Percentiles rank a stretch among this genome's conserved stretches.
Evolutionary conservation across 331 rosid genomes (phyloP).

Genomic region (Quercus tomentella): DNA sequence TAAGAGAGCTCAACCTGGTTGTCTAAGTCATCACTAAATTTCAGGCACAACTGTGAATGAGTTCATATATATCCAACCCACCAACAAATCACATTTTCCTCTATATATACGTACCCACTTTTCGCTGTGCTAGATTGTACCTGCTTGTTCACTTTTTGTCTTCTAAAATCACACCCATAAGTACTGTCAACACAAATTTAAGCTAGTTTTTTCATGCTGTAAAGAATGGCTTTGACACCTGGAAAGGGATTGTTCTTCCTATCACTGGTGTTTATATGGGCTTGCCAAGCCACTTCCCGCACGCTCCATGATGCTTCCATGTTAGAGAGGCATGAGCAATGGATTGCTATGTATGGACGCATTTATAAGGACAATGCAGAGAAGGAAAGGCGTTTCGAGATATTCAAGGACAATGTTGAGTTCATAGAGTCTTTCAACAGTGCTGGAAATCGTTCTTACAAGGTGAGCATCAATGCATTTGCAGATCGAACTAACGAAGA

Average conservation of each 20-base stretch:
- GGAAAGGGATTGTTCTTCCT: neutral
- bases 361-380: slow-evolving; percentile 7
- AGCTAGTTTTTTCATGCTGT: too few species aligned
- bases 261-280: neutral
- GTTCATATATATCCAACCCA: too few species aligned
- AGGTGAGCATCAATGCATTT: slow-evolving; percentile 1
- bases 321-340: slow-evolving; percentile 12
- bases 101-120: too few species aligned
- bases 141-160: too few species aligned
- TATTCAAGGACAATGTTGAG: slow-evolving; percentile 24
- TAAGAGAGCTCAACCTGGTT: too few species aligned
- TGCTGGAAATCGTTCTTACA: neutral
- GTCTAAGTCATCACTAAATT: too few species aligned
- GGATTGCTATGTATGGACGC: slow-evolving; percentile 24
- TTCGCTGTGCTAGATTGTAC: too few species aligned
- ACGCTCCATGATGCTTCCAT: neutral
- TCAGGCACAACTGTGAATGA: too few species aligned
- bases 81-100: too few species aligned
- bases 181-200: too few species aligned
- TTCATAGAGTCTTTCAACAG: neutral
- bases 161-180: too few species aligned
- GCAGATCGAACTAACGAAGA: slow-evolving; percentile 13
- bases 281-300: neutral
- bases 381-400: slow-evolving; percentile 8
- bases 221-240: too few species aligned